Base-by-base conservation (phyloP, 129 eudicot species). In the Flaveria brownii region DNA sequence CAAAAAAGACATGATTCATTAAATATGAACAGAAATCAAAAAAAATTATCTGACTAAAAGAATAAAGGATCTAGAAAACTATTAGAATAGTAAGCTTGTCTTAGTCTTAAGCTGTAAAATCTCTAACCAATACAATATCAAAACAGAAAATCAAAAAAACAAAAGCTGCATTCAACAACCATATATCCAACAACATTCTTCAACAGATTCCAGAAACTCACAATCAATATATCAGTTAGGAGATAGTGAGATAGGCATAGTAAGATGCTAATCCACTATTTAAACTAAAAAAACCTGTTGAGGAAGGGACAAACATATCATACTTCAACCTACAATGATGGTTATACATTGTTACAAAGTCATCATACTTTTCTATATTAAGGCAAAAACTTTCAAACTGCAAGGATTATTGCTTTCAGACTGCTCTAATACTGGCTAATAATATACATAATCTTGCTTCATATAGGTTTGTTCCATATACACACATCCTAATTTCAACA, bases 151-250 rank as follows among this genome's bases (percentile, higher is more conserved):
- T 2, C 18, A 2, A 7, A 56, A 42, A 52, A 22, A 18, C 11
- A n/a, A n/a, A n/a, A n/a, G n/a, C n/a, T n/a, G n/a, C n/a, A n/a
- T n/a, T n/a, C n/a, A n/a, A n/a, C n/a, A 72, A n/a, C n/a, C 1
- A 69, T 69, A 69, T 2, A 51, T 26, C 26, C 6, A 54, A 42
- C 56, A 68, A 43, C 14, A 74, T 23, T 59, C 78, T 59, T 54
- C 22, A 16, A 57, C 28, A 59, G 59, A 75, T 46, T 57, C n/a
- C 13, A 22, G 55, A 15, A 42, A 43, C 23, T 59, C 60, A 71
- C 46, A 70, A 70, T 70, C 62, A 1, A 70, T 5, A 61, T 42
- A 10, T 28, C 52, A 15, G 28, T 60, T 63, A 14, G 16, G n/a
- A n/a, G n/a, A n/a, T n/a, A n/a, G n/a, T n/a, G 11, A 13, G 11